A percentile compares a stretch with the other conserved stretches of the same genome.
These are phyloP conservation scores for Tetrapisispora phaffii DNA, from an alignment of 805 yeast genomes.

Conservation along the genomic window DNA sequence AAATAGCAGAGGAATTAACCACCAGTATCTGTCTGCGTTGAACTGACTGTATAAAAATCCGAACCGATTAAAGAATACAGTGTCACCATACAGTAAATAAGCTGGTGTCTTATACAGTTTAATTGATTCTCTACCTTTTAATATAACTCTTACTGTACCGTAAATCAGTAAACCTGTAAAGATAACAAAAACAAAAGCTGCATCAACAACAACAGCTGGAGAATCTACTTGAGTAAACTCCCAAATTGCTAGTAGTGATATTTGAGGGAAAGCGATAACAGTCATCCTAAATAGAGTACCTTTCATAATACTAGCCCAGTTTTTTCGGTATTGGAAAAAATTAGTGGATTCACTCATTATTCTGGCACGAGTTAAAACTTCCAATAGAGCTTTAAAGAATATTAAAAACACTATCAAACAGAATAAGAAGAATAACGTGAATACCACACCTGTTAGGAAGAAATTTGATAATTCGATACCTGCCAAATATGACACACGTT, in stretches of 20 bases:
- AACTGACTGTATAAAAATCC: conserved; percentile 90
- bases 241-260: conserved; percentile 77
- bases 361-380: conserved; percentile 48
- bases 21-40: conserved; percentile 80
- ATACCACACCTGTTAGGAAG: conserved; percentile 78
- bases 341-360: conserved; percentile 47
- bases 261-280: conserved; percentile 79
- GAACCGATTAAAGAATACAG: conserved; percentile 67
- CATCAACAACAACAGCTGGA: conserved; percentile 71
- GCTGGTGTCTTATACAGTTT: conserved; percentile 83
- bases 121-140: conserved; percentile 64
- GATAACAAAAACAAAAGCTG: conserved; percentile 56
- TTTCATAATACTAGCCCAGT: conserved; percentile 78
- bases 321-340: conserved; percentile 66
- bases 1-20: conserved; percentile 53
- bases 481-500: conserved; percentile 79
- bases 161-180: conserved; percentile 50
- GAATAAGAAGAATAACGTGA: conserved; percentile 69
- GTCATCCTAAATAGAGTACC: conserved; percentile 82
- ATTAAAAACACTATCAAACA: conserved; percentile 46
- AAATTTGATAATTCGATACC: conserved; percentile 77
- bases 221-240: conserved; percentile 79
- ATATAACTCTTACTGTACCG: conserved; percentile 65
- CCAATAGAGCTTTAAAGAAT: conserved; percentile 61
- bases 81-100: conserved; percentile 77